These are phyloP conservation scores for Plasmodium malariae DNA, from an alignment of 169 alveolate species.

Conservation along the genomic window DNA sequence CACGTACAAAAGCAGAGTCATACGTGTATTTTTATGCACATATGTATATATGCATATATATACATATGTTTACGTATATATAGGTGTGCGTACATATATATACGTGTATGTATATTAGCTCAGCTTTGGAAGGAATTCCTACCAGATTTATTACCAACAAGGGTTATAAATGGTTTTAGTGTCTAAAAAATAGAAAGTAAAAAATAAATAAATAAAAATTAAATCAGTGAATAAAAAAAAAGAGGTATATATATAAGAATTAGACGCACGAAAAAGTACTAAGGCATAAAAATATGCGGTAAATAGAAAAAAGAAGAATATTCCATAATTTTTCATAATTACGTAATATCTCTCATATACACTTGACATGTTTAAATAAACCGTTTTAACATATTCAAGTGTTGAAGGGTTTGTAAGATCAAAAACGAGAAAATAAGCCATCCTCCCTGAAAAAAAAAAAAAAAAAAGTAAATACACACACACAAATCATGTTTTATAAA, in stretches of 20 bases:
- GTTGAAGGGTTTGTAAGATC: conserved; percentile 66
- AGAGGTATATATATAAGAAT: not conserved
- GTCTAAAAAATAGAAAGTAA: conserved; percentile 36
- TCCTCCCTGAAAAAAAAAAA: conserved; percentile 40
- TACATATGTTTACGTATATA: not conserved
- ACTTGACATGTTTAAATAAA: conserved; percentile 60
- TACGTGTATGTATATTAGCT: not conserved
- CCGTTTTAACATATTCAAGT: conserved; percentile 58
- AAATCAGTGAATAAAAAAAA: not conserved
- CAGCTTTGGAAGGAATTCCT: not conserved
- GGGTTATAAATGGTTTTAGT: conserved; percentile 72
- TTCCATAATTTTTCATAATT: not conserved
- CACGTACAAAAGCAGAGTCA: not conserved
- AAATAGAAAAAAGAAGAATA: not conserved
- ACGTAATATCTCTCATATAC: conserved; percentile 41
- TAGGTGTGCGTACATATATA: not conserved
- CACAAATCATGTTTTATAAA: too few relatives aligned
- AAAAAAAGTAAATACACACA: conserved; percentile 5
- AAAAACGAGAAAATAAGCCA: conserved; percentile 74
- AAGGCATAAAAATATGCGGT: not conserved
- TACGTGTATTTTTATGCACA: not conserved
- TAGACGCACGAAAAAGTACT: too few relatives aligned
- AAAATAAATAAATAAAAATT: not conserved
- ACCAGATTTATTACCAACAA: conserved; percentile 76
- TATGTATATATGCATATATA: not conserved